A percentile compares a stretch with the other conserved stretches of the same genome.
phyloP scores from a whole-genome alignment of 352 stramenopile species.

The Phytophthora vignae region DNA sequence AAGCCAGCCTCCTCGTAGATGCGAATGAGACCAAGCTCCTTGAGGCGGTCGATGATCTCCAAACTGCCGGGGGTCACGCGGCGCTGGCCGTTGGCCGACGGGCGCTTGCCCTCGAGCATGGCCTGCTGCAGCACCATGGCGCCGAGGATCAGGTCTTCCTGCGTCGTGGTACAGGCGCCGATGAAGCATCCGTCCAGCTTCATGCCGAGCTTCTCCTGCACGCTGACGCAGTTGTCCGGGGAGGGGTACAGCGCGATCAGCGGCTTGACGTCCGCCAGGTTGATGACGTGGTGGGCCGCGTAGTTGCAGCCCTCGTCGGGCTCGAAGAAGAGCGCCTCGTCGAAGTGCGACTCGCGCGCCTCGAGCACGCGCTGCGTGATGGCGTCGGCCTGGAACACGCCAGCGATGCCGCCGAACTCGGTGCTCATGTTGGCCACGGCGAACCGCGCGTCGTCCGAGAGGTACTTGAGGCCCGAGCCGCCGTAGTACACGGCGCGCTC shows the following conservation, averaged over 20 bases:
- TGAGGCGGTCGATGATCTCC: constrained; percentile 74
- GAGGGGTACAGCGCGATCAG: constrained; percentile 81
- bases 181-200: constrained; percentile 86
- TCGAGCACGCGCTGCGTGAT: constrained; percentile 74
- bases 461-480: constrained; percentile 60
- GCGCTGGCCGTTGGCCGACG: constrained; percentile 55
- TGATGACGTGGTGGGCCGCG: constrained; percentile 79
- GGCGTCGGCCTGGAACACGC: constrained; percentile 78
- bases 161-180: constrained; percentile 80
- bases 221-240: constrained; percentile 81
- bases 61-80: constrained; percentile 81
- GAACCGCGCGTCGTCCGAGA: constrained; percentile 85
- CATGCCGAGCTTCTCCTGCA: constrained; percentile 79
- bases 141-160: constrained; percentile 84
- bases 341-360: constrained; percentile 62
- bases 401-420: constrained; percentile 85
- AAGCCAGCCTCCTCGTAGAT: constrained; percentile 86
- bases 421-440: constrained; percentile 87
- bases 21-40: constrained; percentile 69
- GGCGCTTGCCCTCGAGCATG: constrained; percentile 71
- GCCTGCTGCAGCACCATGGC: constrained; percentile 79
- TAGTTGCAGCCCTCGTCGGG: constrained; percentile 75
- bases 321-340: constrained; percentile 79
- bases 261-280: constrained; percentile 63
- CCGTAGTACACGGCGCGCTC: constrained; percentile 84